phyloP scores from a whole-genome alignment of 148 eudicot species.

The Drosera capensis region DNA sequence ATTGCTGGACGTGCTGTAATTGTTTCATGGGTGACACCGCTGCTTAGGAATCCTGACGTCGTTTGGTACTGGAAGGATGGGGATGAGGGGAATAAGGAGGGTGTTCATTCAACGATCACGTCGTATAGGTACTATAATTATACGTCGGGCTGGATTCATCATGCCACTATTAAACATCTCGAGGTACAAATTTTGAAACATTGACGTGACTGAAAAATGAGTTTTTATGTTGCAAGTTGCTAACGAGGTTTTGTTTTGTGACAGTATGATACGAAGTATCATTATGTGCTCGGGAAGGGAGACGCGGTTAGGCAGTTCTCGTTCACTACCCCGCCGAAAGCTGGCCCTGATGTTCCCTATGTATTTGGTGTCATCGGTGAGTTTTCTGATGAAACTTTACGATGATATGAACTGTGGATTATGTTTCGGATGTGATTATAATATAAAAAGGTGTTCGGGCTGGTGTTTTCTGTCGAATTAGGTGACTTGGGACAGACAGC shows the following conservation, averaged over 20 bases:
- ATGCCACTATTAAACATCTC: conserved; percentile 19
- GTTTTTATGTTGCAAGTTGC: not conserved
- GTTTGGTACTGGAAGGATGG: conserved; percentile 35
- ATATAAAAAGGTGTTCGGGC: not conserved
- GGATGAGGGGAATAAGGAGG: conserved; percentile 9
- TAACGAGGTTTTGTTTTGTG: not conserved
- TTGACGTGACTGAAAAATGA: not conserved
- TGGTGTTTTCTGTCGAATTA: conserved; percentile 1
- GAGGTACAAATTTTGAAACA: conserved; percentile 10
- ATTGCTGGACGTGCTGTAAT: conserved; percentile 37
- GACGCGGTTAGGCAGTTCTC: conserved; percentile 18
- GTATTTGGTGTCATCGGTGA: conserved; percentile 45
- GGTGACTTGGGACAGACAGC: conserved; percentile 38
- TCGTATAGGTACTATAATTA: conserved; percentile 30
- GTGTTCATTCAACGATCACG: conserved; percentile 12
- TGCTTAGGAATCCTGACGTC: conserved; percentile 17
- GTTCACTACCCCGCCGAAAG: conserved; percentile 36
- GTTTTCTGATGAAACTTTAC: not conserved
- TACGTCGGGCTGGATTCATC: conserved; percentile 49
- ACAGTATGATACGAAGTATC: conserved; percentile 33
- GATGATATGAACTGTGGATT: not conserved
- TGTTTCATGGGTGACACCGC: conserved; percentile 52
- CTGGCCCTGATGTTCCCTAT: conserved; percentile 43
- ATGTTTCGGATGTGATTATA: not conserved
- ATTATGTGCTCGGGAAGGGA: conserved; percentile 28